phyloP scores from a whole-genome alignment of 331 rosid species.

The Telfairia occidentalis region DNA sequence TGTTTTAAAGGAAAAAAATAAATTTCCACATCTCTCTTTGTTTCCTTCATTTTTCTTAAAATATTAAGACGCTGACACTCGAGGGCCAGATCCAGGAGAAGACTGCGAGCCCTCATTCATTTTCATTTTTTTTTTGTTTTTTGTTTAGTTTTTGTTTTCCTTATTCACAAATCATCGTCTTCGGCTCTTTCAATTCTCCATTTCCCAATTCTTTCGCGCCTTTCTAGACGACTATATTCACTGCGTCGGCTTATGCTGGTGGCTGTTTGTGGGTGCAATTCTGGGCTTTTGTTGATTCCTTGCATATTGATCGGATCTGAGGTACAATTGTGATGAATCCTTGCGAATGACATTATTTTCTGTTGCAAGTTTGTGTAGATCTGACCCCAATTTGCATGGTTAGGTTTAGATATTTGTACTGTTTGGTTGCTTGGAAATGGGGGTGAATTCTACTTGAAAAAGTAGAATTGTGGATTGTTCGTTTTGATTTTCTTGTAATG shows the following conservation, averaged over 20 bases:
- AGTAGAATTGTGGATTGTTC: not conserved
- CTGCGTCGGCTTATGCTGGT: not conserved
- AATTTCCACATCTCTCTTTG: not conserved
- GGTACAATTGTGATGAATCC: not conserved
- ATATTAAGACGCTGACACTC: not conserved
- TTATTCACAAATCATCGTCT: not conserved
- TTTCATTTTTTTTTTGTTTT: not conserved
- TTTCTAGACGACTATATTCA: not conserved
- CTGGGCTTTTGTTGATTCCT: not conserved
- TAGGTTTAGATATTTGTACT: not conserved
- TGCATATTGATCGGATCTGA: slow-evolving; percentile 10
- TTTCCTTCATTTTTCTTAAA: not conserved
- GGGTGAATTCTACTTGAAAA: not conserved
- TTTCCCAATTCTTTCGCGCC: not conserved
- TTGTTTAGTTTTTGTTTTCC: too few relatives aligned
- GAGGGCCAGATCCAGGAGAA: slow-evolving; percentile 12
- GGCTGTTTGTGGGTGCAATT: not conserved
- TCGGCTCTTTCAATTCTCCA: not conserved
- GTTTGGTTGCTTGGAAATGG: not conserved
- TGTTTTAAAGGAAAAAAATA: not conserved
- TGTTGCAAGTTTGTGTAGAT: not conserved
- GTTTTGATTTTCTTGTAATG: not conserved
- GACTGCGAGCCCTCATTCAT: not conserved
- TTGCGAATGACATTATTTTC: not conserved
- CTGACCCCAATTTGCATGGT: not conserved